Base-by-base conservation (phyloP, 2,329 filamentous ascomycete genomes). In the Cadophora gregata region DNA sequence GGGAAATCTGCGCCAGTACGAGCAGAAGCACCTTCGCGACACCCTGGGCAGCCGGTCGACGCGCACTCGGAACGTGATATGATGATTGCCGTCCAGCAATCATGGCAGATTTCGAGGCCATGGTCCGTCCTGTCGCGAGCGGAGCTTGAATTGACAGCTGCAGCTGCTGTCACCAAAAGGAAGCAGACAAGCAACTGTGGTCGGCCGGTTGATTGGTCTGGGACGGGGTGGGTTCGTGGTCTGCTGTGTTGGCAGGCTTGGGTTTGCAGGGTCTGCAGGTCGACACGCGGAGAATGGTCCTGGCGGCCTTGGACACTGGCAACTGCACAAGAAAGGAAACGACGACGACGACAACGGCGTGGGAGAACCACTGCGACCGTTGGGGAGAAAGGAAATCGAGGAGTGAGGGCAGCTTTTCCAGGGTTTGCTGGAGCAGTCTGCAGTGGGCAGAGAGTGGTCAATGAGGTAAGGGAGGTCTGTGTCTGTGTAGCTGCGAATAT, bases 11-110 rank as follows among this genome's bases (percentile, higher is more conserved):
- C 21, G 81, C 81, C 29, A 87, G 72, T 67, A 82, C 80, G 63
- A 83, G 77, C 66, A 82, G 83, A 31, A 86, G 73, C n/a, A 85
- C 75, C 69, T 84, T 83, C 24, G 82, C 81, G 61, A 87, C 73
- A 66, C 83, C 84, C 50, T 88, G 78, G 63, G 86, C 78, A 67
- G 81, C 80, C 38, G 84, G 81, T 69, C 85, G 81, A 59, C 81
- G 72, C 67, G 79, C 78, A 70, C 77, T 78, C 67, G 82, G 78
- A 69, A 78, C 78, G 75, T 75, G 73, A 47, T 66, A 68, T 51
- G 55, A 70, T 31, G 65, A 60, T 24, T 65, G 64, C 31, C 67
- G 51, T 62, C 45, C 66, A 64, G 65, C 65, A 48, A 68, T n/a
- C n/a, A n/a, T 48, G 24, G 65, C 25, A n/a, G 65, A 59, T 63